These are phyloP conservation scores for Dorcoceras hygrometricum DNA, from an alignment of 257 asterid species.

Conservation along the genomic window DNA sequence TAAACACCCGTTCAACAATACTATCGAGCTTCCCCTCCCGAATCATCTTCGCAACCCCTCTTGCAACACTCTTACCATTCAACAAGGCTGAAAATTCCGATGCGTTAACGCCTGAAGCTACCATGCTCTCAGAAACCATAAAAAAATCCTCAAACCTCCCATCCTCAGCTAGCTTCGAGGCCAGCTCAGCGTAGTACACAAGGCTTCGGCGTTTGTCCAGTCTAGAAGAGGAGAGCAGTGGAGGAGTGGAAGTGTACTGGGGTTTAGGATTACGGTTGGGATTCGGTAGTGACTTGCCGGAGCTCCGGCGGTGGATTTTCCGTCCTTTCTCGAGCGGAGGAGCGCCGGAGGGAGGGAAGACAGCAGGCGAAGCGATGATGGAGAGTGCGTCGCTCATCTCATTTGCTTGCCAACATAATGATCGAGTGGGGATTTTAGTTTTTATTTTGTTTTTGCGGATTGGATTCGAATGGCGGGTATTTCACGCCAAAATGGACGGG, in stretches of 20 bases:
- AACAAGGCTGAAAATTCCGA: constrained; percentile 40
- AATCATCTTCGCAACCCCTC: constrained; percentile 48
- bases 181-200: constrained; percentile 60
- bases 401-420: constrained; percentile 37
- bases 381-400: constrained; percentile 72
- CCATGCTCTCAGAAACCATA: constrained; percentile 59
- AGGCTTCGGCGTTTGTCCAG: constrained; percentile 41
- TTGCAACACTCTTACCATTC: constrained; percentile 40
- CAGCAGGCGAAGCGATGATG: constrained; percentile 55
- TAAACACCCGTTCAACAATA: constrained; percentile 37
- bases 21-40: constrained; percentile 40
- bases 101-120: constrained; percentile 54
- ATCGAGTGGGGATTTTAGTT: constrained; percentile 1
- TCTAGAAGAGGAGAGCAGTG: constrained; percentile 44
- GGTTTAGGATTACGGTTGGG: constrained; percentile 32
- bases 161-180: constrained; percentile 66
- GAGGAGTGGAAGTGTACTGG: constrained; percentile 35
- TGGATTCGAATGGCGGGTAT: constrained; percentile 61
- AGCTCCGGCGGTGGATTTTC: constrained; percentile 25
- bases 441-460: constrained; percentile 32
- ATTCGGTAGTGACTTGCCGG: constrained; percentile 32
- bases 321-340: constrained; percentile 29
- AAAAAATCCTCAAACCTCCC: constrained; percentile 73
- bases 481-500: too few species aligned
- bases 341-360: constrained; percentile 45